A percentile compares a stretch with the other conserved stretches of the same genome.
These are phyloP conservation scores for Dioscorea cayenensis DNA, from an alignment of 116 monocot genomes.

Conservation along the genomic window DNA sequence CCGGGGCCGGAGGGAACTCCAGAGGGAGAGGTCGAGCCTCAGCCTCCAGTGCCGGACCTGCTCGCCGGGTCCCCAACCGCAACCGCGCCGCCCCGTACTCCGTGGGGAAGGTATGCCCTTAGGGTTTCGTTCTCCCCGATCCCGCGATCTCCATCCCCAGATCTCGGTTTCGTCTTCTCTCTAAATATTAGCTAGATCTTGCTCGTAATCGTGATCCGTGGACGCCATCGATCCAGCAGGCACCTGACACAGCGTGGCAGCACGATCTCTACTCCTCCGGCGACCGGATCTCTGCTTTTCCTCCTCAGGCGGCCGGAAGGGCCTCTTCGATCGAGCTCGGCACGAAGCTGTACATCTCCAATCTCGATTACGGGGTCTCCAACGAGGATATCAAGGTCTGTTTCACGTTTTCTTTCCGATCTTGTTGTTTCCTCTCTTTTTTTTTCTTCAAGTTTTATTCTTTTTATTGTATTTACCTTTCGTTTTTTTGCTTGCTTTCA, in stretches of 20 bases:
- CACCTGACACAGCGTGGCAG: constrained; percentile 68
- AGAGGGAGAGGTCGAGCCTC: constrained; percentile 10
- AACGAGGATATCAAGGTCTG: constrained; percentile 82
- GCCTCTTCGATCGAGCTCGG: constrained; percentile 68
- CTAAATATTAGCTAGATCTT: constrained; percentile 2
- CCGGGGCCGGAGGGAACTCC: constrained; percentile 1
- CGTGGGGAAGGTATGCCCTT: constrained; percentile 36
- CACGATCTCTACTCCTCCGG: constrained; percentile 48
- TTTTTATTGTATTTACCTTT: too few species aligned
- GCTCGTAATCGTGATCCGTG: constrained; percentile 15
- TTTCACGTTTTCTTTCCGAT: not conserved
- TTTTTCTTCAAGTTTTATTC: too few species aligned
- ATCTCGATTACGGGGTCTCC: constrained; percentile 77
- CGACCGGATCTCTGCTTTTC: constrained; percentile 16
- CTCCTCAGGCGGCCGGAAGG: constrained; percentile 19
- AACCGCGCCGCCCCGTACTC: constrained; percentile 50
- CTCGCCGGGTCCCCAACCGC: constrained; percentile 45
- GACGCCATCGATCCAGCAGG: constrained; percentile 44
- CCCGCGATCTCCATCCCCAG: not conserved
- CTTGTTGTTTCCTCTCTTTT: not conserved
- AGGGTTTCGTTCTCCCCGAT: constrained; percentile 7
- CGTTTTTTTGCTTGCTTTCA: too few species aligned
- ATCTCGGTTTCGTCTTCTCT: not conserved
- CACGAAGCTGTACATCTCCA: constrained; percentile 84
- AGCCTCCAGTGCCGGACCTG: constrained; percentile 27